A percentile compares a stretch with the other conserved stretches of the same genome.
Evolutionary conservation across 768 basidiomycete species (phyloP).

Genomic region (Russula brevipes): DNA sequence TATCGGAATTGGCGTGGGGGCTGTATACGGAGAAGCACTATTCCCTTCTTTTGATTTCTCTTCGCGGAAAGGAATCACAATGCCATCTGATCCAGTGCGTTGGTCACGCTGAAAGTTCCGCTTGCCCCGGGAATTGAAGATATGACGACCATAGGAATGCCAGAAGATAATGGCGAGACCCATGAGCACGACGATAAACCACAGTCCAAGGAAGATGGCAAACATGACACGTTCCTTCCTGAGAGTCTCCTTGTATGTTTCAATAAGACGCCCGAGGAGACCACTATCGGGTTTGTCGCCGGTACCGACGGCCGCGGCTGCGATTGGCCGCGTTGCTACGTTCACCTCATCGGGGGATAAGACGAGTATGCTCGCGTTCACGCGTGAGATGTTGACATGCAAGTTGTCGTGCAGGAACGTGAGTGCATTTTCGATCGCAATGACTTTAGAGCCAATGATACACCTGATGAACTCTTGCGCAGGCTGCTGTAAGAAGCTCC

Average conservation of each 20-base stretch:
- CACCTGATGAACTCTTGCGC: constrained; percentile 86
- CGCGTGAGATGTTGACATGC: constrained; percentile 68
- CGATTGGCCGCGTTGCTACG: constrained; percentile 75
- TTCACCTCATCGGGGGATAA: constrained; percentile 67
- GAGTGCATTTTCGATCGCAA: constrained; percentile 77
- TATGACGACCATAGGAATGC: constrained; percentile 54
- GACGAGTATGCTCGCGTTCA: constrained; percentile 70
- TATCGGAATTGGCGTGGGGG: neutral
- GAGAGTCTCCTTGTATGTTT: constrained; percentile 64
- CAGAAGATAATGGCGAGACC: constrained; percentile 65
- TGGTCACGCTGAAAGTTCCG: constrained; percentile 28
- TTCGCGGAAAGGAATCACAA: constrained; percentile 20
- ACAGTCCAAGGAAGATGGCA: constrained; percentile 72
- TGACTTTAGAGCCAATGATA: constrained; percentile 86
- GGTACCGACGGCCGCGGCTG: constrained; percentile 72
- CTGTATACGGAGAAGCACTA: constrained; percentile 33
- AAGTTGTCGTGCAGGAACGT: constrained; percentile 92
- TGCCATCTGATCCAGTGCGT: constrained; percentile 27
- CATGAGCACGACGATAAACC: constrained; percentile 80
- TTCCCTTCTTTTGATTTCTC: constrained; percentile 26
- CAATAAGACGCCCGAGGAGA: constrained; percentile 67
- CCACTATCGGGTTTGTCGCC: constrained; percentile 46
- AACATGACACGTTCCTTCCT: constrained; percentile 84
- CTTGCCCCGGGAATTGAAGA: constrained; percentile 43
- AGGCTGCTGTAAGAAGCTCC: constrained; percentile 74